These are phyloP conservation scores for Candida silvatica DNA, from an alignment of 805 yeast genomes.

Conservation along the genomic window DNA sequence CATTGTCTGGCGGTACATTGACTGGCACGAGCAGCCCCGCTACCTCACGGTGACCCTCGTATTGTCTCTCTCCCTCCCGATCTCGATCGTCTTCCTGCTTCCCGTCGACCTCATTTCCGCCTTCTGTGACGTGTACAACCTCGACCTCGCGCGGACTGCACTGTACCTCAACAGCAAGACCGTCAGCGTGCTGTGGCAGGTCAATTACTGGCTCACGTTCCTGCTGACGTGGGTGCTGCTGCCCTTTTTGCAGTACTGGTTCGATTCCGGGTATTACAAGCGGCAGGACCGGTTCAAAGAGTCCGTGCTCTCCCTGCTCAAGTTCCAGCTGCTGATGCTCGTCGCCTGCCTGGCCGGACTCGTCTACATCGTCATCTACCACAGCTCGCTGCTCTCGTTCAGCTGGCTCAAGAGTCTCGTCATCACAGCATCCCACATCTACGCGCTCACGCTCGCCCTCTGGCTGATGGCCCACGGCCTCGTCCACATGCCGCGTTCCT, in stretches of 20 bases:
- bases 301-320: slow-evolving; percentile 46
- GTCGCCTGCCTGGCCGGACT: slow-evolving; percentile 44
- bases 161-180: slow-evolving; percentile 37
- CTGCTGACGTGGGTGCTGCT: slow-evolving; percentile 68
- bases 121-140: slow-evolving; percentile 20
- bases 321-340: slow-evolving; percentile 52
- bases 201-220: slow-evolving; percentile 76
- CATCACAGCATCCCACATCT: slow-evolving; percentile 71
- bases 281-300: slow-evolving; percentile 39
- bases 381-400: slow-evolving; percentile 21
- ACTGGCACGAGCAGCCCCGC: slow-evolving; percentile 27
- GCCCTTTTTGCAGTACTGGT: slow-evolving; percentile 68
- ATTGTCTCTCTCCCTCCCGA: slow-evolving; percentile 63
- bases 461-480: slow-evolving; percentile 86
- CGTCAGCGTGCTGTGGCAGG: slow-evolving; percentile 57
- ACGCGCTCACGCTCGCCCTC: slow-evolving; percentile 62
- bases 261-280: slow-evolving; percentile 58
- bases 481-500: slow-evolving; percentile 50
- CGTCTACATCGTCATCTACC: slow-evolving; percentile 45
- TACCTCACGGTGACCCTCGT: slow-evolving; percentile 40
- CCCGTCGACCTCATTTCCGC: slow-evolving; percentile 69
- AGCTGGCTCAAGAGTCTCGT: slow-evolving; percentile 55
- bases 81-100: slow-evolving; percentile 62
- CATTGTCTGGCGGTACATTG: slow-evolving; percentile 28
- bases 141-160: slow-evolving; percentile 22